Base-by-base conservation (phyloP, 768 basidiomycete species). In the Leucocoprinus sp. region DNA sequence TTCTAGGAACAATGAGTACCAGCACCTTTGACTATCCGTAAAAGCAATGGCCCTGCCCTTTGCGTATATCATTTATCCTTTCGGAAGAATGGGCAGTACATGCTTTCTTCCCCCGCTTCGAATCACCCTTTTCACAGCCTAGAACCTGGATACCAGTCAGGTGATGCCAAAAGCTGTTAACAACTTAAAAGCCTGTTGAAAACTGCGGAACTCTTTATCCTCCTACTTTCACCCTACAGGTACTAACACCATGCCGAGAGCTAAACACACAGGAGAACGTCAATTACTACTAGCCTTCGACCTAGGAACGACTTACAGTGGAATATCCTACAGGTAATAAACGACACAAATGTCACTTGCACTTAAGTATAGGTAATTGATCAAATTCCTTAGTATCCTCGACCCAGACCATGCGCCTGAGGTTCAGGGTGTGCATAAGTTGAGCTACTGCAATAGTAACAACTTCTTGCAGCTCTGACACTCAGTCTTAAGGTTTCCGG, bases 391-490 rank as follows among this genome's bases (percentile, higher is more conserved):
- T 21, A 62, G 60, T 31, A 55, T 62, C 26, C 49, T 62, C 11
- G 55, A 59, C 50, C 58, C 56, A 22, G 56, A 55, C 17, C 39
- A 55, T 37, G 52, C 56, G 14, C 59, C 61, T 42, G 57, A 57
- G 36, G 58, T 60, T 43, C 46, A 49, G 21, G 56, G 55, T 18
- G 58, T 59, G 15, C 58, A 55, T 21, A 55, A 54, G 59, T 62
- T 49, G 21, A 24, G 52, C 15, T 15, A 23, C 43, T 19, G 8
- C 7, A 8, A 1, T 17, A 18, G 18, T n/a, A 23, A 11, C 9
- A 33, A 29, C 17, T 34, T 34, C 28, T 28, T 43, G 8, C 26
- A 17, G 8, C 27, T 40, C 35, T 36, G n/a, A 29, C 22, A 35
- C 24, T 27, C 12, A 17, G 38, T 31, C 37, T 14, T 8, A 42